Percentiles rank a stretch among this genome's conserved stretches.
Conservation (phyloP, 192 early-diverging fungal species). For the Kickxella alabastrina region DNA sequence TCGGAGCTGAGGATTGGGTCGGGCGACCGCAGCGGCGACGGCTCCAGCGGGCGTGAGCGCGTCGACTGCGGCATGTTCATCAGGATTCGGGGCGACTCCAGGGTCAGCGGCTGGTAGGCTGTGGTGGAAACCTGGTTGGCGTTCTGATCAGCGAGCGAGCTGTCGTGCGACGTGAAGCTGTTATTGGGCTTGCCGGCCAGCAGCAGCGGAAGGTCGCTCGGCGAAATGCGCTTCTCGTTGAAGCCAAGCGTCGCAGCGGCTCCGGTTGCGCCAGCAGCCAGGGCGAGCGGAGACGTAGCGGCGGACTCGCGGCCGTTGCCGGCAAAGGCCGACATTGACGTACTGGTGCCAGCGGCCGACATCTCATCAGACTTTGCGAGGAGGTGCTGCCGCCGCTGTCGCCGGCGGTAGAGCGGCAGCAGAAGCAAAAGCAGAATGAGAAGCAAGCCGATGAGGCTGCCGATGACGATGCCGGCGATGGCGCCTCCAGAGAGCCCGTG, state of each 20-base stretch:
- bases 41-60: conserved; percentile 6
- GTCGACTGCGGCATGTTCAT: conserved; percentile 42
- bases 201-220: conserved; percentile 40
- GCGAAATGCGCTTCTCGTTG: conserved; percentile 16
- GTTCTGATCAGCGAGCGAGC: conserved; percentile 14
- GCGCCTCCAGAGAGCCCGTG: conserved; percentile 40
- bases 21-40: conserved; percentile 2
- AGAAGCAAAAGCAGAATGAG: conserved; percentile 30
- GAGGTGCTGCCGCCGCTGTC: conserved; percentile 27
- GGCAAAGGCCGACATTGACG: not conserved
- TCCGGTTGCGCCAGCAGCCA: not conserved
- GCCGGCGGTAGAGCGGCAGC: conserved; percentile 30
- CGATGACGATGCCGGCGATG: conserved; percentile 40
- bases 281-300: conserved; percentile 3
- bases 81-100: conserved; percentile 44
- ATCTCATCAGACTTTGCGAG: conserved; percentile 11
- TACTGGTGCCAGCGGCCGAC: not conserved
- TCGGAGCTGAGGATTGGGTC: conserved; percentile 32
- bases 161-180: conserved; percentile 39
- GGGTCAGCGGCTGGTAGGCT: conserved; percentile 32
- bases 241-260: not conserved
- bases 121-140: conserved; percentile 9
- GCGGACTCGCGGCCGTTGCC: conserved; percentile 11
- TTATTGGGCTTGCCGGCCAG: conserved; percentile 32
- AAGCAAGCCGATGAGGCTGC: conserved; percentile 22